Percentiles rank a stretch among this genome's conserved stretches.
These are phyloP conservation scores for Dactylonectria macrodidyma DNA, from an alignment of 2,329 filamentous ascomycete genomes.

Conservation along the genomic window DNA sequence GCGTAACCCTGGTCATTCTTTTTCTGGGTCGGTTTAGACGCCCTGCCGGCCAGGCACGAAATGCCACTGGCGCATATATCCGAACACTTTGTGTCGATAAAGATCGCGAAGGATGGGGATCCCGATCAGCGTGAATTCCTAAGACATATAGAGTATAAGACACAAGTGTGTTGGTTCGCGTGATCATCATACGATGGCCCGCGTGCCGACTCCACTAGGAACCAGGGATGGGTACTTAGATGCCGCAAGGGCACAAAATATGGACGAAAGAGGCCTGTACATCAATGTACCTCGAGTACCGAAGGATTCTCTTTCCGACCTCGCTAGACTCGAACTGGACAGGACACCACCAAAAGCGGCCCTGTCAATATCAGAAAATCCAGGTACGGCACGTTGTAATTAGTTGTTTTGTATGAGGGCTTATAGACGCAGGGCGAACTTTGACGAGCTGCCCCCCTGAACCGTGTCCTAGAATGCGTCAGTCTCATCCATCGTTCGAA, in stretches of 20 bases:
- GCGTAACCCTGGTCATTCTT: neutral
- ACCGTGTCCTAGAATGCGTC: neutral
- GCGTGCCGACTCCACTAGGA: neutral
- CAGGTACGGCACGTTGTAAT: neutral
- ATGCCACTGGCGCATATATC: neutral
- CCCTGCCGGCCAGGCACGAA: neutral
- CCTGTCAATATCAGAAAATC: neutral
- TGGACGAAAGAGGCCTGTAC: neutral
- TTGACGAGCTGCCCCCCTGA: neutral
- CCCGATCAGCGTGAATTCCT: neutral
- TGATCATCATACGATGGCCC: constrained; percentile 7
- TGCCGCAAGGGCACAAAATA: neutral
- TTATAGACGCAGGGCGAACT: neutral
- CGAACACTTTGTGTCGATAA: too few relatives aligned
- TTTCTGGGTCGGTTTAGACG: neutral
- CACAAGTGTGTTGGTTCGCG: neutral
- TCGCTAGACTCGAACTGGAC: neutral
- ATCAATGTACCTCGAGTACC: neutral
- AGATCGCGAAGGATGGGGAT: neutral
- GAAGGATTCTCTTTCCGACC: neutral
- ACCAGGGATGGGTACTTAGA: neutral
- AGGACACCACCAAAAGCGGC: neutral
- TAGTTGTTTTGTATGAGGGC: neutral
- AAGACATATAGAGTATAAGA: neutral
- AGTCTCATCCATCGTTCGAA: neutral